Conservation (phyloP, 2,329 filamentous ascomycete genomes). For the Cladorrhinum sp. region DNA sequence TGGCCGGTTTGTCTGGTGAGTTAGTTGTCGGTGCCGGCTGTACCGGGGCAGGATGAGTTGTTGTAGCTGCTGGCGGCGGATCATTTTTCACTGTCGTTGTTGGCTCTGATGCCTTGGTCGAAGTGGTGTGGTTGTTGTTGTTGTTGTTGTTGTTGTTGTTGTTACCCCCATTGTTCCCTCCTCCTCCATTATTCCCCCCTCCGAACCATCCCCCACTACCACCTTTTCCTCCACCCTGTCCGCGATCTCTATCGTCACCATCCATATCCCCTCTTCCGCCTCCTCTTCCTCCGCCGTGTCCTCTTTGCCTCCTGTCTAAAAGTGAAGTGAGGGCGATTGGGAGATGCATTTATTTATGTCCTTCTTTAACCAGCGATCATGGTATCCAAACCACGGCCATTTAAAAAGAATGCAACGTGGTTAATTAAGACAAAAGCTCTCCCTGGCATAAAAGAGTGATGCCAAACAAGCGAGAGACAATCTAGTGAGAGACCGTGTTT, state of each 20-base stretch:
- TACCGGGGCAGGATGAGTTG: background rate
- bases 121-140: background rate
- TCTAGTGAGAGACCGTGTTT: background rate
- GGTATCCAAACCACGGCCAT: background rate
- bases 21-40: background rate
- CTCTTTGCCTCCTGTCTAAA: background rate
- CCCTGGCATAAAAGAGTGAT: background rate
- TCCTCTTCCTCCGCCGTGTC: background rate
- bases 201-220: background rate
- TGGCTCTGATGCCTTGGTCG: background rate
- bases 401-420: background rate
- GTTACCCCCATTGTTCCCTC: too few relatives aligned
- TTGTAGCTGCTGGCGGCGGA: background rate
- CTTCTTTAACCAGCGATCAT: background rate
- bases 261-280: background rate
- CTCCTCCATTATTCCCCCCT: too few relatives aligned
- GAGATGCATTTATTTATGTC: background rate
- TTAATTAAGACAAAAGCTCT: background rate
- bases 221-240: background rate
- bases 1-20: background rate
- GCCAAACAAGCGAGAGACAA: background rate
- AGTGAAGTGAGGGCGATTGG: background rate
- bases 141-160: too few relatives aligned
- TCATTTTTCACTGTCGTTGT: background rate
- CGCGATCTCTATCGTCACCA: background rate